Percentiles rank a stretch among this genome's conserved stretches.
Conservation (phyloP, 2,329 filamentous ascomycete genomes). For the Decorospora gaudefroyi region DNA sequence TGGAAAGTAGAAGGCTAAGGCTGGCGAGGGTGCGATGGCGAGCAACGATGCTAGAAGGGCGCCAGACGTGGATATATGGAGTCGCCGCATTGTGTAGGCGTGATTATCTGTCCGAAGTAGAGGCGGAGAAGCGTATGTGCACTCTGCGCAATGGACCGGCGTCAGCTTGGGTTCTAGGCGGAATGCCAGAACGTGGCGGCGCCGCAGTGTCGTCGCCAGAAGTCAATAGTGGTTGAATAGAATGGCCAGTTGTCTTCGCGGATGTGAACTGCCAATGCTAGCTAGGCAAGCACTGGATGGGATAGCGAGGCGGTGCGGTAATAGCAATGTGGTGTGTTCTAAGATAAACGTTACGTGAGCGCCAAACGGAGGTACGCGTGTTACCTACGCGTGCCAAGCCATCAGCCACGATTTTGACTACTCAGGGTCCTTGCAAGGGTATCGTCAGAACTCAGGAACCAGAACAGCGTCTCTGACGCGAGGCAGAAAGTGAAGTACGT, state of each 20-base stretch:
- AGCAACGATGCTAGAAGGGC: slow-evolving; percentile 47
- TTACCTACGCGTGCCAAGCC: too few relatives aligned
- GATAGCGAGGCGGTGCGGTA: slow-evolving; percentile 5
- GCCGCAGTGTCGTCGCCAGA: slow-evolving; percentile 10
- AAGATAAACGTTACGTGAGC: slow-evolving; percentile 30
- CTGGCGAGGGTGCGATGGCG: slow-evolving; percentile 40
- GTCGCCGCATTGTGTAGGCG: slow-evolving; percentile 37
- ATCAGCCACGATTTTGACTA: slow-evolving; percentile 8
- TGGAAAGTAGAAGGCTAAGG: slow-evolving; percentile 86
- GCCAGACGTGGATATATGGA: slow-evolving; percentile 29
- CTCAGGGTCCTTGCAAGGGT: slow-evolving; percentile 10
- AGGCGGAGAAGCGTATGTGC: slow-evolving; percentile 6
- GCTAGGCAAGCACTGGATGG: not conserved
- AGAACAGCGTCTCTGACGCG: too few relatives aligned
- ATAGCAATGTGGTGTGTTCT: slow-evolving; percentile 27
- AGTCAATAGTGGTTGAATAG: slow-evolving; percentile 1
- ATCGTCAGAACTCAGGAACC: slow-evolving; percentile 1
- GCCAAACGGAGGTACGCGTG: slow-evolving; percentile 26
- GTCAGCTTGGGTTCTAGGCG: slow-evolving; percentile 22
- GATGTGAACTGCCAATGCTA: slow-evolving; percentile 4
- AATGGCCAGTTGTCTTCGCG: not conserved
- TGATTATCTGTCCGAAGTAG: slow-evolving; percentile 4
- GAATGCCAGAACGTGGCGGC: slow-evolving; percentile 20
- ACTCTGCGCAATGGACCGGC: slow-evolving; percentile 10
- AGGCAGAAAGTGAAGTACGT: not conserved